Conservation (phyloP, 257 asterid genomes). For the Nicotiana sylvestris region DNA sequence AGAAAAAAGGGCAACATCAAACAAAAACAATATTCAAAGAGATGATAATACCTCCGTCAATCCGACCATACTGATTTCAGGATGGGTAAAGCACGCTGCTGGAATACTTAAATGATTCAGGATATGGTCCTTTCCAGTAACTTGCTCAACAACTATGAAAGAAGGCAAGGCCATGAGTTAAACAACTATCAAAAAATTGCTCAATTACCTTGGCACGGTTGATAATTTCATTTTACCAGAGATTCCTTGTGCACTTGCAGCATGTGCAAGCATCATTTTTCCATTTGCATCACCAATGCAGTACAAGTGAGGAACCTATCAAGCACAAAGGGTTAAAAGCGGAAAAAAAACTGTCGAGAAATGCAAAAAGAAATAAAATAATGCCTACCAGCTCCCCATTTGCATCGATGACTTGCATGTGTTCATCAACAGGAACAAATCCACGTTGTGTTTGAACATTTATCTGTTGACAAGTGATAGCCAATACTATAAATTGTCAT, state of each 20-base stretch:
- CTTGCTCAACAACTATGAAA: constrained; percentile 82
- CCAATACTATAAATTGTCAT: constrained; percentile 9
- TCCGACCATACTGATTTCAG: constrained; percentile 99
- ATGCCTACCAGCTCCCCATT: constrained; percentile 70
- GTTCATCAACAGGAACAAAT: constrained; percentile 89
- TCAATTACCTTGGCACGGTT: constrained; percentile 3
- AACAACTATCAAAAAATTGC: not conserved
- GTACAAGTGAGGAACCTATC: constrained; percentile 89
- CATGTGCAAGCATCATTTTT: constrained; percentile 99
- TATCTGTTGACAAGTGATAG: constrained; percentile 39
- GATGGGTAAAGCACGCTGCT: constrained; percentile 99
- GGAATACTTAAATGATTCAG: constrained; percentile 92
- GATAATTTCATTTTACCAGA: constrained; percentile 34
- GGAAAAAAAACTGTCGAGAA: constrained; percentile 10
- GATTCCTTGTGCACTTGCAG: constrained; percentile 99
- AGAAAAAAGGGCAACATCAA: too few species aligned
- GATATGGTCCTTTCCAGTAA: constrained; percentile 83
- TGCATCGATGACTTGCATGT: constrained; percentile 90
- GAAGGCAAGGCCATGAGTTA: constrained; percentile 25
- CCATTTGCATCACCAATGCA: constrained; percentile 99
- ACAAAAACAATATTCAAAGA: constrained; percentile 4
- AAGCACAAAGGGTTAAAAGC: constrained; percentile 8
- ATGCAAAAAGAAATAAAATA: constrained; percentile 5
- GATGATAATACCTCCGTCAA: constrained; percentile 67
- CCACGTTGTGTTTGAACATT: constrained; percentile 91